Evolutionary conservation across 1,139 yeast species (phyloP), one percentile per base, ranked within the genome.

Genomic region (Lodderomyces margitis): DNA sequence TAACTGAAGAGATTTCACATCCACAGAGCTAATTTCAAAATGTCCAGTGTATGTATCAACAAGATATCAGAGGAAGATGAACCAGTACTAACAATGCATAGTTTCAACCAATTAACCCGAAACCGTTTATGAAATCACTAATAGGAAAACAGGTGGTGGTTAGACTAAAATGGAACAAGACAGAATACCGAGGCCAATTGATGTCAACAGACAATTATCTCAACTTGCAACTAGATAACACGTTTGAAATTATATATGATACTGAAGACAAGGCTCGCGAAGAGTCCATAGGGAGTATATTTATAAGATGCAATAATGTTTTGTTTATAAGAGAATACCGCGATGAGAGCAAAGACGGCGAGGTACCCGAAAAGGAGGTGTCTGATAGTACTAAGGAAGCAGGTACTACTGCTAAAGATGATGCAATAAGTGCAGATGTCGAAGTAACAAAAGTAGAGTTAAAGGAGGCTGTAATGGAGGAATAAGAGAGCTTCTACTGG

Each of bases 171-270:
- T 94, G 96, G 86, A 92, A 89, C 57, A 80, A 79, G 50, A 86
- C 96, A n/a, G 95, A 89, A 59, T 92, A 92, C 64, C 75, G 70
- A 46, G 98, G 98, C 1, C 75, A 62, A n/a, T 73, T 92, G 38
- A 66, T 81, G 12, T 82, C 96, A 1, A 85, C 88, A 21, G 99
- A 92, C 59, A 87, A 88, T 53, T 94, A 92, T 65, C 92, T 94
- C 92, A 94, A 92, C 56, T 54, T 92, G 31, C 91, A 88, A 57
- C 68, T 92, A 33, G 81, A 78, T 33, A 77, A 81, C 27, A 83
- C 95, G 1, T 76, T 70, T 41, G 96, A 89, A 60, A 67, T 71
- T 38, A 68, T 80, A 8, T 69, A 68, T 37, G 81, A 74, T 12
- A 62, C 55, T 0, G 56, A 51, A n/a, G 52, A 46, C 67, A 56